Evolutionary conservation across 2,329 filamentous ascomycete genomes (phyloP).

Genomic region (Diaporthe vaccinii): DNA sequence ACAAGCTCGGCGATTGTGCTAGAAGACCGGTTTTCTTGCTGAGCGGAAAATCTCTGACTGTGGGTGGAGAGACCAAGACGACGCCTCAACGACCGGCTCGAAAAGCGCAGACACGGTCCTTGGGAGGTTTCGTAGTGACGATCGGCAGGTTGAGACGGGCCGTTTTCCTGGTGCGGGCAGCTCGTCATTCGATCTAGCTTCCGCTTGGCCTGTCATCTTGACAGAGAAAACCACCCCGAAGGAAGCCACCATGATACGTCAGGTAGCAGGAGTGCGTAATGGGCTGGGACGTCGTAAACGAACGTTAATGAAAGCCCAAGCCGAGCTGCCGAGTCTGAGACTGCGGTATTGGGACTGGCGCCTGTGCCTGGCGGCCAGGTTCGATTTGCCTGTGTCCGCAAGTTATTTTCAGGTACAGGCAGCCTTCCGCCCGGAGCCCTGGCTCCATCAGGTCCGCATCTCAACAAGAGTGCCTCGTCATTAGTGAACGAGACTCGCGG

Average conservation of each 20-base stretch:
- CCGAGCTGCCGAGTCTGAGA: slow-evolving; percentile 22
- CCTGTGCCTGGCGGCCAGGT: not conserved
- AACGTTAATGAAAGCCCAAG: slow-evolving; percentile 11
- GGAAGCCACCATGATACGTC: slow-evolving; percentile 27
- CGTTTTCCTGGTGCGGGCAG: slow-evolving; percentile 28
- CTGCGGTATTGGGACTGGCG: slow-evolving; percentile 2
- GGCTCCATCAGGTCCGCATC: slow-evolving; percentile 36
- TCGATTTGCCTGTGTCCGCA: slow-evolving; percentile 4
- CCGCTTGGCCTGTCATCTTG: slow-evolving; percentile 26
- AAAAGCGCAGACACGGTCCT: not conserved
- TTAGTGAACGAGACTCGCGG: slow-evolving; percentile 2
- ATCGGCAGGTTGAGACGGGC: slow-evolving; percentile 32
- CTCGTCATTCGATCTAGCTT: slow-evolving; percentile 21
- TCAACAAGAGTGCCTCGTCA: not conserved
- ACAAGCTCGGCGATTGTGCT: slow-evolving; percentile 19
- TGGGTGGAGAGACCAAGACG: slow-evolving; percentile 3
- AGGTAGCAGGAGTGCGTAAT: slow-evolving; percentile 30
- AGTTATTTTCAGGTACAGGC: slow-evolving; percentile 15
- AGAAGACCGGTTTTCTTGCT: slow-evolving; percentile 10
- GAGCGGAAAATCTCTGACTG: slow-evolving; percentile 11
- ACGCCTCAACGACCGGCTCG: not conserved
- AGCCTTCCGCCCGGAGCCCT: slow-evolving; percentile 30
- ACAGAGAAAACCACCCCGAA: slow-evolving; percentile 7
- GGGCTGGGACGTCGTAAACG: slow-evolving; percentile 7
- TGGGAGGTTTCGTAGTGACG: not conserved